Percentiles rank a stretch among this genome's conserved stretches.
Conservation (phyloP, 805 yeast genomes). For the Nakazawaea laoshanensis region DNA sequence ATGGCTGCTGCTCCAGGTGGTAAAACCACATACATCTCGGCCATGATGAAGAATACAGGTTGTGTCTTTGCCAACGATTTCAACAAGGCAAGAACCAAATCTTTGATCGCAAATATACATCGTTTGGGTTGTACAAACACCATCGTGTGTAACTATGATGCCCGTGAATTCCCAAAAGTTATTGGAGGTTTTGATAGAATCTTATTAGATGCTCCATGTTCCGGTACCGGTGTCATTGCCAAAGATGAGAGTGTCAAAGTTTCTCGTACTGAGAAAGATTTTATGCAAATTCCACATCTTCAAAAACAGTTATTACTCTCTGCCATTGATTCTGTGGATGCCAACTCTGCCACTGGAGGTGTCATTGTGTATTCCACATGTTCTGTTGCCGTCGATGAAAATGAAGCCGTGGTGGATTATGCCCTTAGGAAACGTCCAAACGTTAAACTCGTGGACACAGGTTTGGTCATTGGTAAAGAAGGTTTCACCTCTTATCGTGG, state of each 20-base stretch:
- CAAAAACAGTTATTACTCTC: conserved; percentile 90
- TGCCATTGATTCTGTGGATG: conserved; percentile 97
- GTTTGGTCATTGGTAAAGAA: conserved; percentile 87
- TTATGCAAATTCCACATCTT: conserved; percentile 91
- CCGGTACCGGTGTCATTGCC: conserved; percentile 99
- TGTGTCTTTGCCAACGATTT: conserved; percentile 96
- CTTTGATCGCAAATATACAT: conserved; percentile 94
- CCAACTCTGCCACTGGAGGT: conserved; percentile 87
- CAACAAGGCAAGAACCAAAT: conserved; percentile 92
- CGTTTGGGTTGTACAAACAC: conserved; percentile 95
- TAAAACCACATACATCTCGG: conserved; percentile 89
- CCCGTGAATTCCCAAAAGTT: conserved; percentile 95
- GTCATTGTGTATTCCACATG: conserved; percentile 95
- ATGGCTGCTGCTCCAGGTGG: conserved; percentile 99
- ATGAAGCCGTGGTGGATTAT: conserved; percentile 97
- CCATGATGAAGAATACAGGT: conserved; percentile 97
- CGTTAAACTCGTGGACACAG: conserved; percentile 88
- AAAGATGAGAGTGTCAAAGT: conserved; percentile 94
- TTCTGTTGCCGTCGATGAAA: conserved; percentile 96
- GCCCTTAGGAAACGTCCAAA: conserved; percentile 95
- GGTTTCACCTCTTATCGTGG: conserved; percentile 94
- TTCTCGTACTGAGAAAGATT: conserved; percentile 91
- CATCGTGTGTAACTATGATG: conserved; percentile 95
- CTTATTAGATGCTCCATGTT: conserved; percentile 95
- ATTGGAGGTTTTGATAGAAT: conserved; percentile 98